These are phyloP conservation scores for Myochromella boudieri DNA, from an alignment of 768 basidiomycete genomes.

Conservation along the genomic window DNA sequence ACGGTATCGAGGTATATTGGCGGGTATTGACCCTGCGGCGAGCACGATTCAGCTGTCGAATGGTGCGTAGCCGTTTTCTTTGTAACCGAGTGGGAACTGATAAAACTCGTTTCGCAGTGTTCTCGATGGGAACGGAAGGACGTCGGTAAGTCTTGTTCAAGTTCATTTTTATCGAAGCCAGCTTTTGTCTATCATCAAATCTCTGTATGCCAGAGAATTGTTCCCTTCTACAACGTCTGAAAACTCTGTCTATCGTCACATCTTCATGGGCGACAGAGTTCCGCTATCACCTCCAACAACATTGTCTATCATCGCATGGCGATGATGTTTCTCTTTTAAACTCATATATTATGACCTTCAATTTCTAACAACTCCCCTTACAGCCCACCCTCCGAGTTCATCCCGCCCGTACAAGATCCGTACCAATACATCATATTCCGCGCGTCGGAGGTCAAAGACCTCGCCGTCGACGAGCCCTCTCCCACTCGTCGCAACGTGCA, in stretches of 20 bases:
- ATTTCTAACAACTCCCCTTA: not conserved
- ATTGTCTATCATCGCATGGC: too few species aligned
- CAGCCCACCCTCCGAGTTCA: slow-evolving; percentile 75
- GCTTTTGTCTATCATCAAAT: too few species aligned
- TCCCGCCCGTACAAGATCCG: slow-evolving; percentile 79
- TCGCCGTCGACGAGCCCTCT: slow-evolving; percentile 76
- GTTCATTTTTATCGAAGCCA: not conserved
- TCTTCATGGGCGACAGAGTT: too few species aligned
- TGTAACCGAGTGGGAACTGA: not conserved
- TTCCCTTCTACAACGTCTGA: too few species aligned
- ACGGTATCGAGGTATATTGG: slow-evolving; percentile 84
- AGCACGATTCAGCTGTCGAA: slow-evolving; percentile 88
- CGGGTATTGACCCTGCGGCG: slow-evolving; percentile 81
- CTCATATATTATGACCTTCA: not conserved
- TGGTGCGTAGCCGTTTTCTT: slow-evolving; percentile 43
- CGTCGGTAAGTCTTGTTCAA: slow-evolving; percentile 59
- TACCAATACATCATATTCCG: slow-evolving; percentile 92
- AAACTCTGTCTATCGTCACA: too few species aligned
- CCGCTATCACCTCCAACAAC: too few species aligned
- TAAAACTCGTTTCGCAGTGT: slow-evolving; percentile 45
- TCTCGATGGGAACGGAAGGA: slow-evolving; percentile 86
- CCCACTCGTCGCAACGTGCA: slow-evolving; percentile 65
- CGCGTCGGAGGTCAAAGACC: slow-evolving; percentile 86
- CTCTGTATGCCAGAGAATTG: slow-evolving; percentile 1
- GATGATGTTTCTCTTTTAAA: too few species aligned